Base-by-base conservation (phyloP, 352 stramenopile genomes). In the Halophytophthora batemanensis region DNA sequence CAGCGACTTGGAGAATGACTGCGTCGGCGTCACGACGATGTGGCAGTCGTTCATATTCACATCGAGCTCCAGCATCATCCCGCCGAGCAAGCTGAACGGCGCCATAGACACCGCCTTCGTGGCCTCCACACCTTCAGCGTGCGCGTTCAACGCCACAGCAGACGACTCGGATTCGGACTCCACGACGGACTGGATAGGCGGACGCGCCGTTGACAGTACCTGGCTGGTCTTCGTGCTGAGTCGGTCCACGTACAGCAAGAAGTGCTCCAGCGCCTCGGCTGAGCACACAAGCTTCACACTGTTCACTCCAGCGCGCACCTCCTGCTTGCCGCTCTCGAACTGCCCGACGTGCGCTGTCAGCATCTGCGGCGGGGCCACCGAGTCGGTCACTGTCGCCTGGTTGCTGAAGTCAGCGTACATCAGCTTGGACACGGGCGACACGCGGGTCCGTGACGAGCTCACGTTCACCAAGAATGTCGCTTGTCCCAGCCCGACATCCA, bases 181-280 rank as follows among this genome's bases (percentile, higher is more conserved):
- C 47, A 35, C 23, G 38, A 66, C 50, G 28, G 56, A 29, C 29
- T 58, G 58, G 19, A 68, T 62, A 12, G 69, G 57, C 7, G 74
- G 71, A 15, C 63, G 74, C 6, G 69, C 57, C 31, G 61, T 68
- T 17, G 74, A 74, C 45, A 87, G 52, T 6, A 76, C 70, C 62
- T 82, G 66, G 41, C 62, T 77, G 13, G 72, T 64, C 18, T 70
- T 77, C 23, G 71, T 83, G 33, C 43, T 79, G 17, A 87, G 43
- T 5, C 75, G 75, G 59, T 89, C 77, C 8, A 81, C 55, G 37
- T 76, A 87, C 45, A 87, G 54, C 44, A 90, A 41, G 44, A 90
- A 87, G 47, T 78, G 51, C 49, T 90, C 76, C 3, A 90, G 65
- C 13, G 68, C 74, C 17, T 64, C 45, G 6, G 67, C 67, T 43